These are phyloP conservation scores for Leucosporidium creatinivorum DNA, from an alignment of 768 basidiomycete genomes.

Conservation along the genomic window DNA sequence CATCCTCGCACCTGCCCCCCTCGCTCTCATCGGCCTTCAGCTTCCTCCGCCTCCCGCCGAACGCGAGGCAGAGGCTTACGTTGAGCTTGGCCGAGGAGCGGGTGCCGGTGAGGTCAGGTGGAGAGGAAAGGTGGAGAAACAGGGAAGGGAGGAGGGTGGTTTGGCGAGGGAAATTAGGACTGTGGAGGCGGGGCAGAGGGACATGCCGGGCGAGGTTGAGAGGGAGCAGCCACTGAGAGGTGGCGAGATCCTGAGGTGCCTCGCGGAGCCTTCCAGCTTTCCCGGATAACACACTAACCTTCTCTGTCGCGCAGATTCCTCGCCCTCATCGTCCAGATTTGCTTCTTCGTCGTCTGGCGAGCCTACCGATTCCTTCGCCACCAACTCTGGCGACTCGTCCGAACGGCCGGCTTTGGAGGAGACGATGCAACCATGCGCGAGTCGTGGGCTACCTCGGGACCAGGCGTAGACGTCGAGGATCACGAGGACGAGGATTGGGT, in stretches of 20 bases:
- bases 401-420: background rate
- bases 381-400: background rate
- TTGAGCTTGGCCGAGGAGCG: background rate
- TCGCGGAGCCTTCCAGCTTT: background rate
- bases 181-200: background rate
- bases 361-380: background rate
- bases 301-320: background rate
- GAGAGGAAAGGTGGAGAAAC: background rate
- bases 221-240: background rate
- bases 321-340: background rate
- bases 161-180: background rate
- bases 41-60: background rate
- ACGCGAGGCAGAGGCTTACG: background rate
- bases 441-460: background rate
- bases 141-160: background rate
- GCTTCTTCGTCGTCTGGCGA: background rate
- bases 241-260: background rate
- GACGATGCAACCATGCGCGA: background rate
- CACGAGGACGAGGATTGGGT: background rate
- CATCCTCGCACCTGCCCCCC: constrained; percentile 9
- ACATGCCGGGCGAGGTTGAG: background rate
- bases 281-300: background rate
- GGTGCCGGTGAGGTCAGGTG: background rate
- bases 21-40: constrained; percentile 6
- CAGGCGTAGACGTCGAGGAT: background rate